Evolutionary conservation across 192 early-diverging fungal genomes (phyloP).

Genomic region (Gorgonomyces haynaldii): DNA sequence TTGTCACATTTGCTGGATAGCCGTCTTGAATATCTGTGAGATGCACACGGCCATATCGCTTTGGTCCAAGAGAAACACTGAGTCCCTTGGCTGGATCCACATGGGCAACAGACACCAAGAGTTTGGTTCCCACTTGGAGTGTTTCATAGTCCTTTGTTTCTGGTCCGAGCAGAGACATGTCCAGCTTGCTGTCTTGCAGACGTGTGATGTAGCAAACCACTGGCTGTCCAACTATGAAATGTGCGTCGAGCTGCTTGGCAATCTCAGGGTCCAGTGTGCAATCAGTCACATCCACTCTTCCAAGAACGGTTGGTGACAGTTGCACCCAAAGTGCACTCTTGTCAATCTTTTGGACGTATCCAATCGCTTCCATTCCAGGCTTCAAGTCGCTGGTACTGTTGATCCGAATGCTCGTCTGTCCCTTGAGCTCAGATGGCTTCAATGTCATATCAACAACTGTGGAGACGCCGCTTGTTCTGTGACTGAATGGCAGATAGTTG

Average conservation of each 20-base stretch:
- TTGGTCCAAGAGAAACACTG: conserved; percentile 40
- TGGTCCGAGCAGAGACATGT: conserved; percentile 18
- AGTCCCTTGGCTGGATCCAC: conserved; percentile 34
- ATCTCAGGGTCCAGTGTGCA: conserved; percentile 15
- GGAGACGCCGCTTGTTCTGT: conserved; percentile 29
- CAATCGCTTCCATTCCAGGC: conserved; percentile 18
- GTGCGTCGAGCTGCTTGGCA: conserved; percentile 12
- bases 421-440: no score
- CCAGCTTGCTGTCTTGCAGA: conserved; percentile 11
- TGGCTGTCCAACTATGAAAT: conserved; percentile 19
- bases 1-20: background rate
- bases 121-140: conserved; percentile 35
- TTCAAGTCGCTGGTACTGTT: conserved; percentile 13
- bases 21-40: conserved; percentile 19
- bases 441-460: conserved; percentile 55
- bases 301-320: conserved; percentile 20
- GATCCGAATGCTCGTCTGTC: background rate
- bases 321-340: conserved; percentile 27
- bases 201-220: conserved; percentile 13
- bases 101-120: conserved; percentile 42
- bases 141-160: background rate
- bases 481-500: conserved; percentile 55
- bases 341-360: conserved; percentile 25
- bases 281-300: conserved; percentile 22
- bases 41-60: conserved; percentile 46